These are phyloP conservation scores for Rachicladosporium sp. DNA, from an alignment of 2,329 filamentous ascomycete genomes.

Conservation along the genomic window DNA sequence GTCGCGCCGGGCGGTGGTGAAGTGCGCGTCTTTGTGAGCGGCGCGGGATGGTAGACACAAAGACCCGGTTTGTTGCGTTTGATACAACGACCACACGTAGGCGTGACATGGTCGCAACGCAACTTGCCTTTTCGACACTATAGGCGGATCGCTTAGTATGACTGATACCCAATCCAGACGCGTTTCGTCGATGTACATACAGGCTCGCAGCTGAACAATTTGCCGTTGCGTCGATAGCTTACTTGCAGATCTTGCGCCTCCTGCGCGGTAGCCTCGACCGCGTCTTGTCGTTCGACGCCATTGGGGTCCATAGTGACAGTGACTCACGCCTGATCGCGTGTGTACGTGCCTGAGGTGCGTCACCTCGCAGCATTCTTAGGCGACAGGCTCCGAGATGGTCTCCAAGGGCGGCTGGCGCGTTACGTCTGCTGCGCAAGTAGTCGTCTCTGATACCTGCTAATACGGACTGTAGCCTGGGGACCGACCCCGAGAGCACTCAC, in stretches of 20 bases:
- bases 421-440: too few species aligned
- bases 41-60: conserved; percentile 25
- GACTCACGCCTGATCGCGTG: too few species aligned
- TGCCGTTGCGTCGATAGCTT: conserved; percentile 21
- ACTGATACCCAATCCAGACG: background rate
- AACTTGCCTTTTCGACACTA: conserved; percentile 23
- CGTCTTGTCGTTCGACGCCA: too few species aligned
- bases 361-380: too few species aligned
- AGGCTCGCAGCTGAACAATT: conserved; percentile 23
- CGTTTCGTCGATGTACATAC: conserved; percentile 9
- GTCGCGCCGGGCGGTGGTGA: background rate
- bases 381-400: too few species aligned
- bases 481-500: too few species aligned
- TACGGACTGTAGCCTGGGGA: too few species aligned
- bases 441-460: too few species aligned
- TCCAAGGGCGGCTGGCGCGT: too few species aligned
- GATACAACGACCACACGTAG: conserved; percentile 22
- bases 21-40: conserved; percentile 14
- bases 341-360: too few species aligned
- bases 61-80: conserved; percentile 19
- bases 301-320: too few species aligned
- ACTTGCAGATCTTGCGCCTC: background rate
- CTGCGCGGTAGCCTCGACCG: background rate
- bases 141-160: conserved; percentile 1
- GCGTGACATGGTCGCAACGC: conserved; percentile 22